A percentile compares a stretch with the other conserved stretches of the same genome.
phyloP scores from a whole-genome alignment of 2,329 filamentous ascomycete species.

The Stachybotrys chlorohalonatus region DNA sequence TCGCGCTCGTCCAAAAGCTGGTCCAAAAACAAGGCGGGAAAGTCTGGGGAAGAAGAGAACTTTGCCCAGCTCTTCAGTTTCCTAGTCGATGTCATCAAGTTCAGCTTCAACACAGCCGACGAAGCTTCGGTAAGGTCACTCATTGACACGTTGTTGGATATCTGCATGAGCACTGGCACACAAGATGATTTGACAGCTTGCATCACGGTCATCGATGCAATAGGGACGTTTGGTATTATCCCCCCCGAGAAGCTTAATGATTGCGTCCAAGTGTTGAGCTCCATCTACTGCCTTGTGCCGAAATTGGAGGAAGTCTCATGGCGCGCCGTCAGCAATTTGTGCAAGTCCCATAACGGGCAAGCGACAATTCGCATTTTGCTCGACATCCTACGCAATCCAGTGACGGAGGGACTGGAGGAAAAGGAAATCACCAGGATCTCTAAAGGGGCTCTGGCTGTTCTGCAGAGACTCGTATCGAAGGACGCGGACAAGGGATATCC shows the following conservation, averaged over 20 bases:
- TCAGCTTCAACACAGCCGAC: conserved; percentile 61
- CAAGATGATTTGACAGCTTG: conserved; percentile 58
- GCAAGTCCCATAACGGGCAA: conserved; percentile 65
- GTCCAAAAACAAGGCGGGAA: conserved; percentile 25
- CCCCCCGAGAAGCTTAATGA: conserved; percentile 52
- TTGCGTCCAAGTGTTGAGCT: conserved; percentile 63
- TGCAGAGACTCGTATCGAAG: conserved; percentile 55
- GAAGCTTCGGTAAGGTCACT: conserved; percentile 52
- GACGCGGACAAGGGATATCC: conserved; percentile 52
- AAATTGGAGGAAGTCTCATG: conserved; percentile 55
- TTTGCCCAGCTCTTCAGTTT: conserved; percentile 57
- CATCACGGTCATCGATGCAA: conserved; percentile 58
- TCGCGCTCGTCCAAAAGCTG: conserved; percentile 24
- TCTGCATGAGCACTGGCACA: conserved; percentile 59
- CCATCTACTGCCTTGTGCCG: conserved; percentile 58
- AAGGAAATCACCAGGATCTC: conserved; percentile 47
- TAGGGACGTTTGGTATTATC: conserved; percentile 64
- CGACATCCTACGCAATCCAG: conserved; percentile 46
- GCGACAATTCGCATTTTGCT: conserved; percentile 57
- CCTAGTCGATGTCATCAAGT: conserved; percentile 62
- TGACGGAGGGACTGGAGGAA: conserved; percentile 33
- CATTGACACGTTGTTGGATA: conserved; percentile 52
- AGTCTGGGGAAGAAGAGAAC: conserved; percentile 48
- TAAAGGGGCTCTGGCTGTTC: conserved; percentile 52
- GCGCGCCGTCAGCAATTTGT: conserved; percentile 61